These are phyloP conservation scores for Murraya koenigii DNA, from an alignment of 345 rosid genomes.

Conservation along the genomic window DNA sequence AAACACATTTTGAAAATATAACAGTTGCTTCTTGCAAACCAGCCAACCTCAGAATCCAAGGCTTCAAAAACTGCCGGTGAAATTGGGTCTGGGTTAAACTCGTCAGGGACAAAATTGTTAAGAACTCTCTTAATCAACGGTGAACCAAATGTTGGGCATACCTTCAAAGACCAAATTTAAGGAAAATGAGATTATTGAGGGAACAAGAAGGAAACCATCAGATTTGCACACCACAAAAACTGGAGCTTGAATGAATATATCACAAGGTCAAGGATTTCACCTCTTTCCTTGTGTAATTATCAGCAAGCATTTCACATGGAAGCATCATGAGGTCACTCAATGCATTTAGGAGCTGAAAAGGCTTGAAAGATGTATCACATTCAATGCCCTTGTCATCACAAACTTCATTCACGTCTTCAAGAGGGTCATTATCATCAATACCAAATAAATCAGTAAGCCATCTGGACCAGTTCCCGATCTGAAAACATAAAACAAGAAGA, in stretches of 20 bases:
- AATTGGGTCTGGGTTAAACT: conserved; percentile 76
- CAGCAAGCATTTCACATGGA: conserved; percentile 82
- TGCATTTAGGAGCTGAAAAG: conserved; percentile 72
- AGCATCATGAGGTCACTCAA: conserved; percentile 97
- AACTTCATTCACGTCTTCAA: conserved; percentile 26
- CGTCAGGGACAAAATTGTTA: conserved; percentile 77
- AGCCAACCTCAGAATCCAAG: conserved; percentile 68
- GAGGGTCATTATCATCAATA: conserved; percentile 51
- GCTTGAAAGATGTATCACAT: conserved; percentile 52
- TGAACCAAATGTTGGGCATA: conserved; percentile 70
- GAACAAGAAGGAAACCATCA: conserved; percentile 1
- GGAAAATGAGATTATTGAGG: conserved; percentile 4
- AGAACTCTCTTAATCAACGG: conserved; percentile 65
- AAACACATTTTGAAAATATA: neutral
- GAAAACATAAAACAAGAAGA: conserved; percentile 13
- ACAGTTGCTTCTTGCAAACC: neutral
- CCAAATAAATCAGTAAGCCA: conserved; percentile 91
- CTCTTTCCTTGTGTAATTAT: conserved; percentile 73
- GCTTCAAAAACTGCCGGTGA: conserved; percentile 60
- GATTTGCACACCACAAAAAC: neutral
- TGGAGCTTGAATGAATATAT: neutral
- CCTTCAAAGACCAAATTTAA: conserved; percentile 36
- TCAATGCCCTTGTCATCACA: conserved; percentile 27
- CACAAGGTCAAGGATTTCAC: conserved; percentile 30
- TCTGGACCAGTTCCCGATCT: conserved; percentile 95